phyloP scores from a whole-genome alignment of 768 basidiomycete species.

The Lentinula detonsa region DNA sequence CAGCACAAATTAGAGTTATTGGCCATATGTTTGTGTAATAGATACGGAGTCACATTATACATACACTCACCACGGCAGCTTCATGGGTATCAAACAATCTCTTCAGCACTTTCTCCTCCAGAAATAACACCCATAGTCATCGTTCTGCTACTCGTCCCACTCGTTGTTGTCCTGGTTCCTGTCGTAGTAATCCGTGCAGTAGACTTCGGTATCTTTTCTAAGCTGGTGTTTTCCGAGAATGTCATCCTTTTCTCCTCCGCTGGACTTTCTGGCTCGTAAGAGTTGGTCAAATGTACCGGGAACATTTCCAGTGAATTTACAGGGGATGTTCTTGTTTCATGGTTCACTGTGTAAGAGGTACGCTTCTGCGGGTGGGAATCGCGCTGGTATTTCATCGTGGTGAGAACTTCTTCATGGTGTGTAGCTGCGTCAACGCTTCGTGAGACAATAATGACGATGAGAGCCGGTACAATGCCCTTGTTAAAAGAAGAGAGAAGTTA shows the following conservation, averaged over 20 bases:
- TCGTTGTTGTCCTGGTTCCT: neutral
- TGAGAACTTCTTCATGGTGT: conserved; percentile 2
- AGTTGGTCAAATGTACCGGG: neutral
- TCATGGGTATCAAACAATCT: neutral
- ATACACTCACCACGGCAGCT: too few species aligned
- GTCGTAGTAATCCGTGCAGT: neutral
- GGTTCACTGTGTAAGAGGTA: neutral
- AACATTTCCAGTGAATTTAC: neutral
- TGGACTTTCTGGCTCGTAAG: neutral
- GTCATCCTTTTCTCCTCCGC: neutral
- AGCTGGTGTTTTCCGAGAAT: neutral
- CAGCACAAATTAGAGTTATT: too few species aligned
- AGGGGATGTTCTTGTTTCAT: neutral
- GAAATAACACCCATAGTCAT: neutral
- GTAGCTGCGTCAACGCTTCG: conserved; percentile 3
- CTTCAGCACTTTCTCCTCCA: neutral
- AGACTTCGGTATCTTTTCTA: neutral
- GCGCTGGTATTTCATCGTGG: neutral
- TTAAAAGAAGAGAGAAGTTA: neutral
- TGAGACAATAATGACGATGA: conserved; percentile 5
- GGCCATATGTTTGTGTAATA: too few species aligned
- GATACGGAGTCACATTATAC: too few species aligned
- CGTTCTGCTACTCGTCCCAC: neutral
- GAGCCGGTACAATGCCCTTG: conserved; percentile 2
- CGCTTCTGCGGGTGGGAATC: neutral